A percentile compares a stretch with the other conserved stretches of the same genome.
Conservation (phyloP, 768 basidiomycete species). For the Suillus plorans region DNA sequence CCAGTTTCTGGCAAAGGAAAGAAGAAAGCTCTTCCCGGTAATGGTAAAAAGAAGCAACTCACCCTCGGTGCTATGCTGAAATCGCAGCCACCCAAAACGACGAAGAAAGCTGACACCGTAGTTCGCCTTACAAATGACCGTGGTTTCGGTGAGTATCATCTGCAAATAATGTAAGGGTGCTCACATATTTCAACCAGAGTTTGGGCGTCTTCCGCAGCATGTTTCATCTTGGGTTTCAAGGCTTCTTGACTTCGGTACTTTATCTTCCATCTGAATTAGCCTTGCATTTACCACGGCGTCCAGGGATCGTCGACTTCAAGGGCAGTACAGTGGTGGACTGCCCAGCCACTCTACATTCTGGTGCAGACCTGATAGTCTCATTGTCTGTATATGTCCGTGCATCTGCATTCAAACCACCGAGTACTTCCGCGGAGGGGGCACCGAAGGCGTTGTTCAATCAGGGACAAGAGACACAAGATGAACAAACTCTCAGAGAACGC, state of each 20-base stretch:
- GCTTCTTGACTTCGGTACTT: conserved; percentile 65
- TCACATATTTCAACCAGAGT: conserved; percentile 47
- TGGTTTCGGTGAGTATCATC: conserved; percentile 56
- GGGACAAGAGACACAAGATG: conserved; percentile 76
- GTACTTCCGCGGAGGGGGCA: conserved; percentile 29
- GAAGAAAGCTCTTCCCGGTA: conserved; percentile 29
- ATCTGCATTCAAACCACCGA: conserved; percentile 60
- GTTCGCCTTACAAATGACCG: conserved; percentile 63
- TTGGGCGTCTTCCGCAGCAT: conserved; percentile 73
- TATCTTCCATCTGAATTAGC: neutral
- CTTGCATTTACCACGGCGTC: neutral
- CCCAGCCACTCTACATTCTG: conserved; percentile 67
- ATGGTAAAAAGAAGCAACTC: conserved; percentile 58
- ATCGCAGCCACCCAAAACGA: conserved; percentile 43
- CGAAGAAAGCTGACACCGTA: conserved; percentile 57
- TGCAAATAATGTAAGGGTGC: neutral
- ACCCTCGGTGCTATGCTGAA: conserved; percentile 69
- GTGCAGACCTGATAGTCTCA: conserved; percentile 75
- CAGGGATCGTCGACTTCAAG: conserved; percentile 67
- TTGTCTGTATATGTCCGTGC: conserved; percentile 69
- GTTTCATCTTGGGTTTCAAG: conserved; percentile 72
- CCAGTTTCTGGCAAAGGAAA: conserved; percentile 33
- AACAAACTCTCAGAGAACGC: conserved; percentile 76
- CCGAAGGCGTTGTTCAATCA: conserved; percentile 58
- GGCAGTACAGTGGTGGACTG: conserved; percentile 78